Conservation (phyloP, 2,329 filamentous ascomycete species). For the Trematosphaeria pertusa region DNA sequence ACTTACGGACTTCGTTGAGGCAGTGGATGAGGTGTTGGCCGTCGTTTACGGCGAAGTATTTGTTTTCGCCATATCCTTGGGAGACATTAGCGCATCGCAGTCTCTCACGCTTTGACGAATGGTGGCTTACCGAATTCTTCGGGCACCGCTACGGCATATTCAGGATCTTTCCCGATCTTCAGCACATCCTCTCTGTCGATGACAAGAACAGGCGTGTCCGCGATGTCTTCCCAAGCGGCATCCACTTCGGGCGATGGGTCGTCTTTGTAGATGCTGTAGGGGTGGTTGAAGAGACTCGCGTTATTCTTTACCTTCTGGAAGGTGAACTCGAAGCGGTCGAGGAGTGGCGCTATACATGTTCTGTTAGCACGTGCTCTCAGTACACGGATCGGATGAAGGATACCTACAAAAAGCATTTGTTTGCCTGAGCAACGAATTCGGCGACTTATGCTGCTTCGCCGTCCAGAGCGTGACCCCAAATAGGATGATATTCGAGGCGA, state of each 20-base stretch:
- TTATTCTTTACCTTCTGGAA: constrained; percentile 4
- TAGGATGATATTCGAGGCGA: constrained; percentile 1
- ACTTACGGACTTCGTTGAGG: constrained; percentile 13
- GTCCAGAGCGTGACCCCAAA: no score
- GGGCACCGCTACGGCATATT: constrained; percentile 7
- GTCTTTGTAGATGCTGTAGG: constrained; percentile 15
- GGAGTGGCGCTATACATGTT: constrained; percentile 1
- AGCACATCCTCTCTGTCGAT: constrained; percentile 4
- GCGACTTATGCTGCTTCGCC: neutral
- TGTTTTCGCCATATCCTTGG: constrained; percentile 5
- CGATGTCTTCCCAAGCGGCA: constrained; percentile 14
- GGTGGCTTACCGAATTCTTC: constrained; percentile 3
- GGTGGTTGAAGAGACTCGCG: constrained; percentile 15
- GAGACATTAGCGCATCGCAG: neutral
- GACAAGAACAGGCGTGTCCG: constrained; percentile 1
- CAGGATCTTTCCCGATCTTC: constrained; percentile 13
- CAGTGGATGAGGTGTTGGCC: constrained; percentile 14
- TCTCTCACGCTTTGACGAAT: neutral
- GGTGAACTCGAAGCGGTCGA: constrained; percentile 2
- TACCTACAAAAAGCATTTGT: constrained; percentile 1
- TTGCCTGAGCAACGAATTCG: constrained; percentile 6
- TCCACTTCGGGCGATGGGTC: constrained; percentile 13
- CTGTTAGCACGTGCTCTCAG: no score
- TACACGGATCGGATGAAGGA: no score
- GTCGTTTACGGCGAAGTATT: constrained; percentile 11